Evolutionary conservation across 2,329 filamentous ascomycete genomes (phyloP), one percentile per base, ranked within the genome.

Genomic region (Acrocalymma vagum): DNA sequence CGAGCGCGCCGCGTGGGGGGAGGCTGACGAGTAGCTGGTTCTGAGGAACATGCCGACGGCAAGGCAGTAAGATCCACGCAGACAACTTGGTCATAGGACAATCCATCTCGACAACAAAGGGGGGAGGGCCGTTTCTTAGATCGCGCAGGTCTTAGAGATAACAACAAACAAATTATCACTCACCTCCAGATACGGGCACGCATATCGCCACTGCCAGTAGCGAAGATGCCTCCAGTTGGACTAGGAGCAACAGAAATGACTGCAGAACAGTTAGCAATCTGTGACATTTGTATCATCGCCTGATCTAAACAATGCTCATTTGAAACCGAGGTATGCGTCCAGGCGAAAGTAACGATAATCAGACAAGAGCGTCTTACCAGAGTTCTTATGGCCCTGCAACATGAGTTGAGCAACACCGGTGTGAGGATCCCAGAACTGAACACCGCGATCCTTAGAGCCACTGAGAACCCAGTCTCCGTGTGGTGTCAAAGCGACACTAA

Each of bases 331-430:
- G n/a, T 25, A 13, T 13, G 13, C 26, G 8, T 16, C 26, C 14
- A 21, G 9, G 7, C 4, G n/a, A 11, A 9, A 28, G 6, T 13
- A 10, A 6, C 3, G 13, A 21, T 7, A 14, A 17, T 16, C 21
- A 20, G 17, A 72, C 78, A 61, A n/a, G n/a, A n/a, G n/a, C n/a
- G n/a, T n/a, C n/a, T n/a, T 70, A 85, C 83, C 82, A 9, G 90
- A 96, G 74, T 97, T 97, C 80, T 97, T 97, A 71, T 99, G 94
- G 17, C 94, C 94, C 72, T 97, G 94, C 48, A 99, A 82, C 94
- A 97, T 97, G 69, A 99, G 87, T 74, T 97, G 93, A 1, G 93
- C 95, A 55, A 89, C 87, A 23, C 93, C 94, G 14, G 91, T 96
- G 60, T 87, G 83, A 14, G 94, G 93, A 65, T 99, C 93, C 94